Base-by-base conservation (phyloP, 2,329 filamentous ascomycete species). In the Ophiobolus disseminans region DNA sequence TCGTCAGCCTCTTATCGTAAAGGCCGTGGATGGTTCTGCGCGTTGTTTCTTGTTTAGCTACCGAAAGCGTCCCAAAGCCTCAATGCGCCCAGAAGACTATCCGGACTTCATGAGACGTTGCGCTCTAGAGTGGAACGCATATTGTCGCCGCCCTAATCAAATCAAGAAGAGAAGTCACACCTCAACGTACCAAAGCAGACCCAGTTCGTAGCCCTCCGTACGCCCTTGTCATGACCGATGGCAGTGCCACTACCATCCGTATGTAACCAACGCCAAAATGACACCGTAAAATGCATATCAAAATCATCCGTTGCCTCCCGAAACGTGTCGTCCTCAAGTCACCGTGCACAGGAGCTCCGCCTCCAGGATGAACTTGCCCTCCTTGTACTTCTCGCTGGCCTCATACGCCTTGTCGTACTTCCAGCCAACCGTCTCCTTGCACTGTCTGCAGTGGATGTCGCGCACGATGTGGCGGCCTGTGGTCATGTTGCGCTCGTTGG, bases 381-480 rank as follows among this genome's bases (percentile, higher is more conserved):
- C 94, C 80, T 99, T 99, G 78, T 99, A 99, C 77, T 96, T 96
- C 82, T 99, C 93, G 57, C 82, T 87, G 25, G 80, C 75, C 78
- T 99, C 94, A 73, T 89, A 97, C 1, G 94, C 94, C 78, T 95
- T 96, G 76, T 99, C 94, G 73, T 99, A 99, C 75, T 96, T 97
- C 94, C 94, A 99, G 26, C 94, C 94, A 43, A 99, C 94, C 22
- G 88, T 89, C 73, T 92, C 89, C 70, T 88, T 89, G 82, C 94
- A 99, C 75, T 96, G 90, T 49, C 88, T 84, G 78, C 94, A 99
- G 49, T 81, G 81, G 65, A 99, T 97, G 73, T 99, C 94, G 49
- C 94, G 87, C 38, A 99, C 94, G 47, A 97, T 82, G 75, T 99
- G 94, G 45, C 90, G 85, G 43, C 94, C 94, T 1, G 94, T 99